Evolutionary conservation across 371 early-diverging fungal species (phyloP).

Genomic region (Mortierella sp.): DNA sequence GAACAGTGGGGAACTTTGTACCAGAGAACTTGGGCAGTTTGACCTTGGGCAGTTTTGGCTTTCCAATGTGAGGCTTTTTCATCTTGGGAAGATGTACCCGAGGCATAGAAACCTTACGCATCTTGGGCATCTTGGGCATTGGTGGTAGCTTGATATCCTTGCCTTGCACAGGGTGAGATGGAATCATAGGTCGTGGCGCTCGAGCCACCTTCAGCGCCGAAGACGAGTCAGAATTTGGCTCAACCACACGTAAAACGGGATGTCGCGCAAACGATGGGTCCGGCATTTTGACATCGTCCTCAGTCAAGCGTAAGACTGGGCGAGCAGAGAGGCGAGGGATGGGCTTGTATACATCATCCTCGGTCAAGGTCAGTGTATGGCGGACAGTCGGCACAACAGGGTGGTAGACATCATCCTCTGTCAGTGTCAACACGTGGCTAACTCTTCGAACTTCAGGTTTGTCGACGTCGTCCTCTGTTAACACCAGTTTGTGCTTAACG

Average conservation of each 20-base stretch:
- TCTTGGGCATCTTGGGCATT: slow-evolving; percentile 9
- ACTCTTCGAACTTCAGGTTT: slow-evolving; percentile 4
- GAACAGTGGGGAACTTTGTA: slow-evolving; percentile 2
- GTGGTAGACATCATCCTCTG: slow-evolving; percentile 34
- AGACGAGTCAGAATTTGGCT: slow-evolving; percentile 4
- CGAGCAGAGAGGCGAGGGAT: slow-evolving; percentile 4
- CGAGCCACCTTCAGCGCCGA: slow-evolving; percentile 7
- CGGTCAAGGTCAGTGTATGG: slow-evolving; percentile 19
- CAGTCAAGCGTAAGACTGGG: slow-evolving; percentile 10
- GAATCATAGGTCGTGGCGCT: slow-evolving; percentile 25
- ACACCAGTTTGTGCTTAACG: slow-evolving; percentile 1
- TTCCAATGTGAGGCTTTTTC: not conserved
- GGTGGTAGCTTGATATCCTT: slow-evolving; percentile 18
- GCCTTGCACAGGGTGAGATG: slow-evolving; percentile 1
- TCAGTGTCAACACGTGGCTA: slow-evolving; percentile 9
- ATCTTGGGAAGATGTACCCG: not conserved
- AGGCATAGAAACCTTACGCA: slow-evolving; percentile 1
- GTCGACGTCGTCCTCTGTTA: slow-evolving; percentile 24
- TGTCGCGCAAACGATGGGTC: slow-evolving; percentile 6
- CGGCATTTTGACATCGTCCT: slow-evolving; percentile 30
- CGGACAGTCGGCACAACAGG: slow-evolving; percentile 16
- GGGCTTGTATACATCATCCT: slow-evolving; percentile 39
- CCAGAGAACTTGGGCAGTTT: not conserved
- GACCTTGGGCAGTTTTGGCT: slow-evolving; percentile 14
- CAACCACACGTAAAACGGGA: slow-evolving; percentile 17